Evolutionary conservation across 768 basidiomycete genomes (phyloP), one percentile per base, ranked within the genome.

Genomic region (Solioccasus polychromus): DNA sequence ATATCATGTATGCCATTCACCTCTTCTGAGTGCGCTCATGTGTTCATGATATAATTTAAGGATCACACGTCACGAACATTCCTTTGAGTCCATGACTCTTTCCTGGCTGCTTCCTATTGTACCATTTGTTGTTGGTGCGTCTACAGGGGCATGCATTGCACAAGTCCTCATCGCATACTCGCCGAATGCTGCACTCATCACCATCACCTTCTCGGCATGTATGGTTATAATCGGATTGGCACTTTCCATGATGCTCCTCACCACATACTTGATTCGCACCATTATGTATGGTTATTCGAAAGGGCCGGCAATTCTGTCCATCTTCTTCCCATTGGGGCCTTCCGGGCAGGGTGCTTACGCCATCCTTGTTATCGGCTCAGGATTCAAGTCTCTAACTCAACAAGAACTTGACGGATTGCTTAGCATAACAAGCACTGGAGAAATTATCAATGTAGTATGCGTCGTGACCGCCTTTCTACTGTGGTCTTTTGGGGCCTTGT

Each of bases 31-130:
- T 59, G 53, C 50, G 45, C 63, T 26, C 50, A 39, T 28, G 30
- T 50, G 35, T 43, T 30, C 23, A 43, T 39, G 20, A 8, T 14
- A n/a, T 4, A 3, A n/a, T n/a, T 25, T 1, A 74, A 86, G 77
- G 80, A 62, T 77, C 64, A 61, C 71, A 30, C 55, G 76, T n/a
- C 83, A 89, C 17, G 67, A 69, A 6, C 82, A 88, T 57, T 64
- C 78, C 0, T 55, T 82, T 5, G 68, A 75, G 34, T 58, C 67
- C 2, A 76, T 88, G 75, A 80, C 80, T 0, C 66, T 82, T 19
- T 61, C 72, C 18, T 90, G 88, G 87, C 69, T 90, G 8, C 79
- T 91, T 24, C 89, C 89, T 0, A 77, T 88, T 10, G 83, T 91
- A 3, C 79, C 88, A 0, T 72, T 84, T 14, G 76, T 85, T 35